These are phyloP conservation scores for Aspergillus sparsus DNA, from an alignment of 495 filamentous ascomycete genomes.

Conservation along the genomic window DNA sequence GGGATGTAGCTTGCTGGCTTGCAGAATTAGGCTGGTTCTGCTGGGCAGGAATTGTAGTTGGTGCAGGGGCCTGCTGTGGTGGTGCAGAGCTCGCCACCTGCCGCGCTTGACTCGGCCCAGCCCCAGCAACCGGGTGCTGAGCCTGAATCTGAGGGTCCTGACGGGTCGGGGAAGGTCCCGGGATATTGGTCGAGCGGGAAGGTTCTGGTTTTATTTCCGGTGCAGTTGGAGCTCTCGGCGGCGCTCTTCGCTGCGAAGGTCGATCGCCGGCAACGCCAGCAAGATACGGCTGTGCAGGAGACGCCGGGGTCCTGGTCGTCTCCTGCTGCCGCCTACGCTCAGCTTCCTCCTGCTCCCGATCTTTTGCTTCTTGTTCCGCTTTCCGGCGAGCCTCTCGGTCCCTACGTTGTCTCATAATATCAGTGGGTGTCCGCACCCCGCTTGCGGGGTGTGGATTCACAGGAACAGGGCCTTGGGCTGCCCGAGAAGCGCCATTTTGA, in stretches of 20 bases:
- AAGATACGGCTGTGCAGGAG: slow-evolving; percentile 37
- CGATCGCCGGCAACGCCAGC: slow-evolving; percentile 62
- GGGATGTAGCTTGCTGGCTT: slow-evolving; percentile 15
- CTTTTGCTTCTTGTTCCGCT: slow-evolving; percentile 57
- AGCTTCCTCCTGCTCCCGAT: slow-evolving; percentile 54
- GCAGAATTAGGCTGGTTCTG: slow-evolving; percentile 27
- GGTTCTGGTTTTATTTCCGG: slow-evolving; percentile 29
- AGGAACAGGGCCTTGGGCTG: slow-evolving; percentile 49
- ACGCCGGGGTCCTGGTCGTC: slow-evolving; percentile 43
- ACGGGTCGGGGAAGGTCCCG: slow-evolving; percentile 19
- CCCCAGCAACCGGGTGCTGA: slow-evolving; percentile 18
- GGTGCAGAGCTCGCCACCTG: slow-evolving; percentile 16
- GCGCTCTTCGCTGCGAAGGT: slow-evolving; percentile 44
- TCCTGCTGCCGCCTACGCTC: slow-evolving; percentile 55
- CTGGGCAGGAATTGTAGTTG: slow-evolving; percentile 18
- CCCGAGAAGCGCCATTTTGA: slow-evolving; percentile 51
- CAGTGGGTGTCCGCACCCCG: slow-evolving; percentile 59
- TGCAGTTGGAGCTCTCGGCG: slow-evolving; percentile 29
- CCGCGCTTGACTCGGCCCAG: slow-evolving; percentile 21
- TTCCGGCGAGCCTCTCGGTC: slow-evolving; percentile 67
- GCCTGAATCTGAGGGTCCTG: slow-evolving; percentile 18
- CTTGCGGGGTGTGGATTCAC: slow-evolving; percentile 46
- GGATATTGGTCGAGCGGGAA: slow-evolving; percentile 10
- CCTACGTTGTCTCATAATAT: slow-evolving; percentile 73
- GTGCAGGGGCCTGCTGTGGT: slow-evolving; percentile 15